Conservation (phyloP, 345 rosid genomes). For the Ricinus communis region DNA sequence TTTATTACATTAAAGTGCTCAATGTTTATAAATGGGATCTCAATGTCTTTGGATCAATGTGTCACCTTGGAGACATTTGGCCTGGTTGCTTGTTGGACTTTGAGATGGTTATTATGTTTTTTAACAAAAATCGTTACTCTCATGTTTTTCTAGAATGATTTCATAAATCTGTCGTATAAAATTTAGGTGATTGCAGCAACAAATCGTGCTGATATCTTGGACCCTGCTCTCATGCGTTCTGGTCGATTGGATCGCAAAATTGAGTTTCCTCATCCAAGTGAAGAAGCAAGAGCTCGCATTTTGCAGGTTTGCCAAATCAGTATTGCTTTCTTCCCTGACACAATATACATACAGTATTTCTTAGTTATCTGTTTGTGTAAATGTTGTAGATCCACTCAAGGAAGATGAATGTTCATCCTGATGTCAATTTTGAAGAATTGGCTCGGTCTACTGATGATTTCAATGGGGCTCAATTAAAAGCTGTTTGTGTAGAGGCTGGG, state of each 20-base stretch:
- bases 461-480: slow-evolving; percentile 97
- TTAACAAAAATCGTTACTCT: background rate
- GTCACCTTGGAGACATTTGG: background rate
- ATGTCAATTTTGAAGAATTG: slow-evolving; percentile 96
- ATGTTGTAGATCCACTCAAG: slow-evolving; percentile 85
- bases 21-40: background rate
- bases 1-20: background rate
- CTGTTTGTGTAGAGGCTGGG: slow-evolving; percentile 99
- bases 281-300: slow-evolving; percentile 98
- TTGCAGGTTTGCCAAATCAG: slow-evolving; percentile 52
- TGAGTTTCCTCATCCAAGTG: slow-evolving; percentile 96
- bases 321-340: background rate
- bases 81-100: background rate
- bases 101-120: background rate
- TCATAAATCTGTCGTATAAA: background rate
- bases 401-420: slow-evolving; percentile 98
- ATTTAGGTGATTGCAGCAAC: slow-evolving; percentile 97
- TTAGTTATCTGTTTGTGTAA: background rate
- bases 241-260: slow-evolving; percentile 98
- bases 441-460: slow-evolving; percentile 98
- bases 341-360: background rate
- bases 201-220: slow-evolving; percentile 95
- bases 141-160: background rate
- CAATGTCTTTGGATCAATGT: background rate
- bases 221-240: slow-evolving; percentile 99